Evolutionary conservation across 495 filamentous ascomycete genomes (phyloP).

Genomic region (Aspergillus biplanus): DNA sequence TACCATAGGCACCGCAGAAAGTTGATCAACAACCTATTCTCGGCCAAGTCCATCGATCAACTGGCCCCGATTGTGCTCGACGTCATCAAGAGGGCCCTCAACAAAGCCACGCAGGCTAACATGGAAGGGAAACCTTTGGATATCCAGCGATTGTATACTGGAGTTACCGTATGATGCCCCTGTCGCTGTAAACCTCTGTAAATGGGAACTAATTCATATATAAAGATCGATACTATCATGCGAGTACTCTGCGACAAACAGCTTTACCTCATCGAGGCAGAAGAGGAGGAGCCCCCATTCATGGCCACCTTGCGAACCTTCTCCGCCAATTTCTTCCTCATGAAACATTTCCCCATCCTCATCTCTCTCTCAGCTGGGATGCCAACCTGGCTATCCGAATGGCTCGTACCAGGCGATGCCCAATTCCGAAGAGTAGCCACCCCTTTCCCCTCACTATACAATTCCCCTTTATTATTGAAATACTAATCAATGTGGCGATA

Average conservation of each 20-base stretch:
- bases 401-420: background rate
- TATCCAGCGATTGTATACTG: background rate
- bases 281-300: background rate
- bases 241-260: background rate
- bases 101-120: background rate
- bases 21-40: background rate
- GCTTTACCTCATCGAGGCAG: background rate
- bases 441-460: background rate
- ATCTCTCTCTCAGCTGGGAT: background rate
- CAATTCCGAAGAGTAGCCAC: background rate
- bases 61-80: conserved; percentile 1
- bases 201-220: background rate
- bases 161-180: too few species aligned
- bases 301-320: background rate
- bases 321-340: conserved; percentile 2
- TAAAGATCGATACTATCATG: background rate
- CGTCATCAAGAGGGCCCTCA: background rate
- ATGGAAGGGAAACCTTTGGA: background rate
- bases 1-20: background rate
- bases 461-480: background rate
- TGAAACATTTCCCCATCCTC: conserved; percentile 6
- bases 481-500: background rate
- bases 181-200: too few species aligned
- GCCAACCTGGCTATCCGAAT: background rate
- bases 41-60: background rate